phyloP scores from a whole-genome alignment of 2,329 filamentous ascomycete genomes.

The Aaosphaeria arxii region DNA sequence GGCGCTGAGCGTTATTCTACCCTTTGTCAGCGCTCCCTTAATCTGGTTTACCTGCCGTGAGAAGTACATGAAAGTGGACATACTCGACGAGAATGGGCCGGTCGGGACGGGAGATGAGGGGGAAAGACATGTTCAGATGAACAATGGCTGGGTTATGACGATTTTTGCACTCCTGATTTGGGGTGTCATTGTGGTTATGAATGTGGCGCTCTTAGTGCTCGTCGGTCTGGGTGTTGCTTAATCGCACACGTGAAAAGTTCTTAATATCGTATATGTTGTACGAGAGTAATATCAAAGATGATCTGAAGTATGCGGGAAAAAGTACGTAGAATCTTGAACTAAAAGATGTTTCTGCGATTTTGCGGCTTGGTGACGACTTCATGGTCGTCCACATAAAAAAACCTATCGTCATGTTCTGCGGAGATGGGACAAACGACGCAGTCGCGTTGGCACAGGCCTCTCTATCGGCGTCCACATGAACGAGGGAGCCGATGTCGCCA shows the following conservation, averaged over 20 bases:
- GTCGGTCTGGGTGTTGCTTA: slow-evolving; percentile 7
- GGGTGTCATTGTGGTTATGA: slow-evolving; percentile 1
- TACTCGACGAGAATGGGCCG: slow-evolving; percentile 9
- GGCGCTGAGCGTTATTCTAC: slow-evolving; percentile 72
- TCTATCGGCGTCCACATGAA: slow-evolving; percentile 69
- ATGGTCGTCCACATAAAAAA: background rate
- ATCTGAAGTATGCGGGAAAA: too few relatives aligned
- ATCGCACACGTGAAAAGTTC: background rate
- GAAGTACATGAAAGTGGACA: slow-evolving; percentile 72
- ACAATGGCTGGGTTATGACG: slow-evolving; percentile 66
- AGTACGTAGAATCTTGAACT: too few relatives aligned
- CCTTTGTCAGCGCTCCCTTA: slow-evolving; percentile 78
- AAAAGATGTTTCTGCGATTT: too few relatives aligned
- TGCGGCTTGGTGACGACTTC: too few relatives aligned
- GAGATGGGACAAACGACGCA: slow-evolving; percentile 82
- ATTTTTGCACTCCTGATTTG: slow-evolving; percentile 39
- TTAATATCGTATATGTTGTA: too few relatives aligned
- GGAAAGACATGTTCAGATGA: slow-evolving; percentile 55
- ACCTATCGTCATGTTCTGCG: slow-evolving; percentile 62
- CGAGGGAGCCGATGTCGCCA: slow-evolving; percentile 58
- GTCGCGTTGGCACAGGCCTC: slow-evolving; percentile 66
- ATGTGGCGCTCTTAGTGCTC: slow-evolving; percentile 1
- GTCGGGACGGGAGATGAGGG: slow-evolving; percentile 10
- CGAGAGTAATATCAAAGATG: too few relatives aligned
- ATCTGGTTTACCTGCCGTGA: slow-evolving; percentile 81